Evolutionary conservation across 2,329 filamentous ascomycete genomes (phyloP).

Genomic region (Aphanocladium album): DNA sequence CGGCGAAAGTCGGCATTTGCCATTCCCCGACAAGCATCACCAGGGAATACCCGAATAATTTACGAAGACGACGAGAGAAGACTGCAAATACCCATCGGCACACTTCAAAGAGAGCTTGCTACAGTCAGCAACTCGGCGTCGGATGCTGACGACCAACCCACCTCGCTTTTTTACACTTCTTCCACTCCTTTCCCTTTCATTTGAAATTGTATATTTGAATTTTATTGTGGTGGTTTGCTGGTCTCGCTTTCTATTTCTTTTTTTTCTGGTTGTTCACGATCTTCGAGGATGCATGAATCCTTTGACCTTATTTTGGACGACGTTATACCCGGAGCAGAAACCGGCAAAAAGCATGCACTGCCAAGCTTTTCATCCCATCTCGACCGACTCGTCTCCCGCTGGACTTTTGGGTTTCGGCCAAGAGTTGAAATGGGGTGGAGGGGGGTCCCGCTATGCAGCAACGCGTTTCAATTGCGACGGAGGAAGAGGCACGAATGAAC

Average conservation of each 20-base stretch:
- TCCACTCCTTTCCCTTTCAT: not conserved
- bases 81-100: not conserved
- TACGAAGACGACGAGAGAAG: not conserved
- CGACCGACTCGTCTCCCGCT: not conserved
- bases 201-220: not conserved
- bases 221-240: not conserved
- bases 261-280: not conserved
- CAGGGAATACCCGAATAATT: conserved; percentile 7
- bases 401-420: not conserved
- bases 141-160: not conserved
- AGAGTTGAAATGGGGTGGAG: not conserved
- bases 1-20: conserved; percentile 7
- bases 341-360: not conserved
- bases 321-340: not conserved
- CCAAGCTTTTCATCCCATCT: not conserved
- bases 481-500: not conserved
- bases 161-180: conserved; percentile 4
- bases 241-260: not conserved
- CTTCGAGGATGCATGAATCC: not conserved
- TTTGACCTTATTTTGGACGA: not conserved
- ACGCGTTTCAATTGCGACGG: not conserved
- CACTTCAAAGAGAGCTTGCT: not conserved
- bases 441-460: not conserved
- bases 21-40: conserved; percentile 10
- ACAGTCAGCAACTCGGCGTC: not conserved